Evolutionary conservation across 192 early-diverging fungal genomes (phyloP), one percentile per base, ranked within the genome.

Genomic region (Lobosporangium transversale): DNA sequence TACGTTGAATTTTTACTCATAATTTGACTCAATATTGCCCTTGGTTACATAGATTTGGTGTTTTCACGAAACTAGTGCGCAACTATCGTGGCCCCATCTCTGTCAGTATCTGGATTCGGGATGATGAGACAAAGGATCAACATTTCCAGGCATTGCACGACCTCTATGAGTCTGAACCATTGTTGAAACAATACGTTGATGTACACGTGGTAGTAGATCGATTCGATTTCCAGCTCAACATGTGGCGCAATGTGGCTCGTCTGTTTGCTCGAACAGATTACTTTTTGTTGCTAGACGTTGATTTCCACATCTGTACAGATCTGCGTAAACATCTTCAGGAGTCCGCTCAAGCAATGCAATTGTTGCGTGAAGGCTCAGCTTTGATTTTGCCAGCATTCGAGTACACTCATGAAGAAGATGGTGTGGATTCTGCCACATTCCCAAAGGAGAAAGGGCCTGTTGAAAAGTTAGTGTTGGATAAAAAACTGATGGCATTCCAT

Each of bases 201-300:
- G 51, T 87, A 17, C 87, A 89, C 67, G 70, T 89, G n/a, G 83
- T 89, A 11, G 79, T 87, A 4, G 87, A 89, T 59, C 73, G 71
- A 27, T 89, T 88, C 49, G 83, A 85, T 51, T 73, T 87, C 51
- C 87, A 89, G 62, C 88, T 89, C 70, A 89, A 89, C 64, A 85
- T 86, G 84, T 89, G 86, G 86, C 78, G 87, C 24, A 89, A 89
- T 29, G 80, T 89, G 17, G 87, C 87, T 45, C 85, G 86, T 33
- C 82, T 89, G 37, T 89, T 89, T 70, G 81, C 85, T 21, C 68
- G 87, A 44, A 82, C 84, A 2, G 82, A 89, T 40, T 89, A 85
- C 48, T 70, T 89, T 33, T 81, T 89, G 80, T 75, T 86, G 79
- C 65, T 89, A 27, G 87, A 89, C 43, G 87, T 87, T 12, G 87